phyloP scores from a whole-genome alignment of 2,329 filamentous ascomycete species.

The Epichloe brachyelytri region DNA sequence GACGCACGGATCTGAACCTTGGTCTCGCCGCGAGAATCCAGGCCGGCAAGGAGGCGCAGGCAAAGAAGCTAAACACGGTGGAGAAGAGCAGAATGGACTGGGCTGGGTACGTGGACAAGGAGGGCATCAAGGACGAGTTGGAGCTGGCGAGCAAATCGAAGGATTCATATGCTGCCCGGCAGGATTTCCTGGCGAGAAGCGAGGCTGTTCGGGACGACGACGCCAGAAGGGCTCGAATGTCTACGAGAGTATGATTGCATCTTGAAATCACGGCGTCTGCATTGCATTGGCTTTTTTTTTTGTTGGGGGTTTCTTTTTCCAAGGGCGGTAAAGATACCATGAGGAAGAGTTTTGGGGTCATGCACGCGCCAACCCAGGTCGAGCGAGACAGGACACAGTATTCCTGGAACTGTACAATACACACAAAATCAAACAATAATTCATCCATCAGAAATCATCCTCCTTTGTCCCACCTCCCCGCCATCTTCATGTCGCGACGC shows the following conservation, averaged over 20 bases:
- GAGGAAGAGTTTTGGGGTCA: too few species aligned
- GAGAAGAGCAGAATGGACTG: slow-evolving; percentile 64
- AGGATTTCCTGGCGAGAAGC: slow-evolving; percentile 54
- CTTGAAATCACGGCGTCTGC: neutral
- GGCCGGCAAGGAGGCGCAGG: slow-evolving; percentile 35
- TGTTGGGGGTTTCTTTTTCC: too few species aligned
- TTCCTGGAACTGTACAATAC: too few species aligned
- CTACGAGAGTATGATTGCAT: slow-evolving; percentile 19
- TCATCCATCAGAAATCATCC: too few species aligned
- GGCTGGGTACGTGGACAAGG: slow-evolving; percentile 59
- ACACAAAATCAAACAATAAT: too few species aligned
- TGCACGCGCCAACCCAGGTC: too few species aligned
- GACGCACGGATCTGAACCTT: slow-evolving; percentile 45
- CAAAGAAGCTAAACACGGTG: slow-evolving; percentile 56
- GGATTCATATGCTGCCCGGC: slow-evolving; percentile 45
- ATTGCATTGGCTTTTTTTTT: neutral
- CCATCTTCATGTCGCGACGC: too few species aligned
- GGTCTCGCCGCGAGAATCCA: slow-evolving; percentile 36
- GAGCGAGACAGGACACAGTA: too few species aligned
- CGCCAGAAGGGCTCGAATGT: slow-evolving; percentile 38
- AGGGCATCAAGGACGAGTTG: slow-evolving; percentile 57
- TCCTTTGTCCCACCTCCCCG: too few species aligned
- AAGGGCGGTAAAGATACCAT: too few species aligned
- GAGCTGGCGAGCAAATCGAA: slow-evolving; percentile 52
- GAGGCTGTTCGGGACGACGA: slow-evolving; percentile 51